Base-by-base conservation (phyloP, 345 rosid genomes). In the Mangifera indica region DNA sequence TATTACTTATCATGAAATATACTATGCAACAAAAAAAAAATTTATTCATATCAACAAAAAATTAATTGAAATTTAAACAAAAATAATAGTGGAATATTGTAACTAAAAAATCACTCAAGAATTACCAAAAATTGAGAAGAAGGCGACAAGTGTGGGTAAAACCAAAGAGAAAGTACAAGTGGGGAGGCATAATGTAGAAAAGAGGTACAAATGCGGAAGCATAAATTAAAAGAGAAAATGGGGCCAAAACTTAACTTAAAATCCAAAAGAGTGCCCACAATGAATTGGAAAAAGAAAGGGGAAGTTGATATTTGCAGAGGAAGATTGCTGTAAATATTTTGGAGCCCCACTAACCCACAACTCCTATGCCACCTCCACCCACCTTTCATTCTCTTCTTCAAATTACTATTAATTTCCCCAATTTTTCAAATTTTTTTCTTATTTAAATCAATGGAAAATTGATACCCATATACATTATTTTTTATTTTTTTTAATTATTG, bases 181-280 rank as follows among this genome's bases (percentile, higher is more conserved):
- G 40, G 10, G 11, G 49, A 51, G 22, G 14, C 49, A n/a, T 55
- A 72, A 70, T 29, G 32, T 1, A 29, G 1, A 3, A 53, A 46
- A 76, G 13, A 25, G 40, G 53, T 60, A 34, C 60, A 32, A 42
- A 0, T 12, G 11, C 40, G 60, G 10, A 63, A 26, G 60, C 67
- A 81, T 22, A 65, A 45, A 17, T 67, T 60, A 29, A 52, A 26
- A 51, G 32, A n/a, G 22, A 17, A 20, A 8, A 67, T 74, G 79
- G 81, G 78, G 37, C 75, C 66, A 55, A 74, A 10, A 64, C 63
- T 68, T 49, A 70, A 69, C 70, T 29, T 3, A 1, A 29, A 29
- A 29, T 51, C 49, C 66, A 68, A 72, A 70, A 70, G 72, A 64
- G 80, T 71, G 83, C 74, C 82, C 84, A 79, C 80, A 81, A 72